A percentile compares a stretch with the other conserved stretches of the same genome.
These are phyloP conservation scores for Apiotrichum porosum DNA, from an alignment of 1,284 basidiomycete genomes.

Conservation along the genomic window DNA sequence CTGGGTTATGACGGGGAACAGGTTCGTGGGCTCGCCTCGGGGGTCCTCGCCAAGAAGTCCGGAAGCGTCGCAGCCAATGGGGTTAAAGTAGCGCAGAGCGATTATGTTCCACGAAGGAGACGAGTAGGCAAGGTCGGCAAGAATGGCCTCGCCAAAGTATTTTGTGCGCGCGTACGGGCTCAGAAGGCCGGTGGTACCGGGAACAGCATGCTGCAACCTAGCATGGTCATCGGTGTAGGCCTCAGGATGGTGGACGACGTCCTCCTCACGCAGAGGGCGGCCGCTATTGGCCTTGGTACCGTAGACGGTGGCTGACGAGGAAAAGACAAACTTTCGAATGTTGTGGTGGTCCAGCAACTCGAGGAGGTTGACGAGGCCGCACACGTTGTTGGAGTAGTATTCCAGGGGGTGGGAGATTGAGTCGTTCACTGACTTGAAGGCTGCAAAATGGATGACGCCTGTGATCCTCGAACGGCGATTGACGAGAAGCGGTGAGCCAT, in stretches of 20 bases:
- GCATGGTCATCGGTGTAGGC: not conserved
- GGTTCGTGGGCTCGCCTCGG: conserved; percentile 18
- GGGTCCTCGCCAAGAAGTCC: conserved; percentile 27
- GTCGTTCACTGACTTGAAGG: conserved; percentile 7
- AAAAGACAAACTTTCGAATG: conserved; percentile 15
- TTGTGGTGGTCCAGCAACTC: conserved; percentile 3
- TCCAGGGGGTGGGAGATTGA: conserved; percentile 4
- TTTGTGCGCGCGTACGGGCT: conserved; percentile 12
- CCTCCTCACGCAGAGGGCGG: conserved; percentile 9
- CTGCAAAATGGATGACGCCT: conserved; percentile 11
- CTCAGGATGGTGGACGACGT: conserved; percentile 12
- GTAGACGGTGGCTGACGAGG: conserved; percentile 14
- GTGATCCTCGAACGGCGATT: not conserved
- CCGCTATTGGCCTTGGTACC: conserved; percentile 11
- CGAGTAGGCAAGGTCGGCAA: conserved; percentile 13
- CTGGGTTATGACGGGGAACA: conserved; percentile 24
- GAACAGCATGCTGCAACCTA: not conserved
- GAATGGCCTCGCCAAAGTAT: conserved; percentile 14
- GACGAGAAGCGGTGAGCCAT: not conserved
- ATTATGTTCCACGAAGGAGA: conserved; percentile 18
- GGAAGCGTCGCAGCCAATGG: conserved; percentile 25
- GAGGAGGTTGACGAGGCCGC: conserved; percentile 6
- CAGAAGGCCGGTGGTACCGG: conserved; percentile 8
- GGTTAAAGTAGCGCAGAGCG: conserved; percentile 26
- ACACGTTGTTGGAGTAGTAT: conserved; percentile 13